Evolutionary conservation across 2,329 filamentous ascomycete genomes (phyloP).

Genomic region (Gaeumannomyces sp.): DNA sequence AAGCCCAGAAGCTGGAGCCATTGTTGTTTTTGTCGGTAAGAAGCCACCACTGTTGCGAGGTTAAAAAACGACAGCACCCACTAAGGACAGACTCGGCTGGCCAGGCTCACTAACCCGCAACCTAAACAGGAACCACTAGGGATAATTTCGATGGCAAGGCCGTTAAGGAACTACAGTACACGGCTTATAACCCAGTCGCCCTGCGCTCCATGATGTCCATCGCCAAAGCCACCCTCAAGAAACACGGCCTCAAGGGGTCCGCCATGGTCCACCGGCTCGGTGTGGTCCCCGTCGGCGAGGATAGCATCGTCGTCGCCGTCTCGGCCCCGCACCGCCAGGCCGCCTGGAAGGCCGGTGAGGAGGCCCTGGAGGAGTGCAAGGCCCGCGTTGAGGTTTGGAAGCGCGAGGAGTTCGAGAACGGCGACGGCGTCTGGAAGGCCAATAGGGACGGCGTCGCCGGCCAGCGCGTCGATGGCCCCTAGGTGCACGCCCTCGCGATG

Average conservation of each 20-base stretch:
- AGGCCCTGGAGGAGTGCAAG: constrained; percentile 83
- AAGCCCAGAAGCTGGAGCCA: constrained; percentile 66
- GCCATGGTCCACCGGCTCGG: constrained; percentile 82
- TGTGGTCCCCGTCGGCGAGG: constrained; percentile 80
- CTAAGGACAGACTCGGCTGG: too few relatives aligned
- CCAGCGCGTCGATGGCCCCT: constrained; percentile 31
- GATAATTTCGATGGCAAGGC: constrained; percentile 65
- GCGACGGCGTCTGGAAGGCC: constrained; percentile 76
- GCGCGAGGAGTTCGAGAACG: constrained; percentile 71
- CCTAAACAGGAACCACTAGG: constrained; percentile 60
- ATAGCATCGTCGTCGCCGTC: constrained; percentile 86
- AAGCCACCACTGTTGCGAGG: too few relatives aligned
- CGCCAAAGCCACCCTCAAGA: constrained; percentile 46
- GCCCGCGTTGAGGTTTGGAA: constrained; percentile 92
- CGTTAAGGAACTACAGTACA: constrained; percentile 71
- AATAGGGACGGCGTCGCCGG: constrained; percentile 69
- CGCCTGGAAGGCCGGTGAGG: constrained; percentile 84
- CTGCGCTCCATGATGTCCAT: constrained; percentile 63
- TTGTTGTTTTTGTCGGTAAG: constrained; percentile 67
- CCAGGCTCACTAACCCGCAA: too few relatives aligned
- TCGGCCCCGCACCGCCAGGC: constrained; percentile 76
- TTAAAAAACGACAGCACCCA: too few relatives aligned
- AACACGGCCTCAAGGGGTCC: constrained; percentile 64
- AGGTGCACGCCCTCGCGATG: neutral
- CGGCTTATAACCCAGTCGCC: constrained; percentile 65